phyloP scores from a whole-genome alignment of 345 rosid genomes.

The Adansonia digitata region DNA sequence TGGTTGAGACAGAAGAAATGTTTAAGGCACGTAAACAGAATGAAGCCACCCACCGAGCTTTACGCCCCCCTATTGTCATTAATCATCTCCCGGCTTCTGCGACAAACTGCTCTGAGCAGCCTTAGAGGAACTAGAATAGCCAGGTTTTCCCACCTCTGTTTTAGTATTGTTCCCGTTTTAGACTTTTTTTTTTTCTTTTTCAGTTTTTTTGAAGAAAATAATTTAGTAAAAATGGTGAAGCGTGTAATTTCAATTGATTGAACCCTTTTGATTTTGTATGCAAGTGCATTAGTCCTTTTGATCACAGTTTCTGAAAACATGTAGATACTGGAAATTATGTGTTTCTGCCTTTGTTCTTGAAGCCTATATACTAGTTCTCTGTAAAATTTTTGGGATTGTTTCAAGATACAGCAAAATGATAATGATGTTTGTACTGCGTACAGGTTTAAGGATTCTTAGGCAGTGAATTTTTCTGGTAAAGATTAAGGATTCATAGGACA shows the following conservation, averaged over 20 bases:
- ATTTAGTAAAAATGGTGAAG: neutral
- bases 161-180: conserved; percentile 8
- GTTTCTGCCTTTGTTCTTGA: no score
- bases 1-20: conserved; percentile 79
- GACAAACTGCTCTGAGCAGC: conserved; percentile 30
- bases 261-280: neutral
- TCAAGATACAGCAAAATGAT: no score
- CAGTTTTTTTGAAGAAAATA: neutral
- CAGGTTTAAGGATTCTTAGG: no score
- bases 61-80: conserved; percentile 58
- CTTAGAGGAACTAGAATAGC: conserved; percentile 14
- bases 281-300: neutral
- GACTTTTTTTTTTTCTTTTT: neutral
- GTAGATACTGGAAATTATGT: no score
- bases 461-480: no score
- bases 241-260: neutral
- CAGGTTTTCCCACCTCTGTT: conserved; percentile 12
- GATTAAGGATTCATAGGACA: no score
- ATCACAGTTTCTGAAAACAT: no score
- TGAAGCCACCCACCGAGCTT: conserved; percentile 46
- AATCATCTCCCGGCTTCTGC: conserved; percentile 41
- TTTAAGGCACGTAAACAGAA: conserved; percentile 65
- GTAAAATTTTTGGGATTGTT: no score
- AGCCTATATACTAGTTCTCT: no score
- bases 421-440: no score